These are phyloP conservation scores for Claviceps monticola DNA, from an alignment of 2,329 filamentous ascomycete genomes.

Conservation along the genomic window DNA sequence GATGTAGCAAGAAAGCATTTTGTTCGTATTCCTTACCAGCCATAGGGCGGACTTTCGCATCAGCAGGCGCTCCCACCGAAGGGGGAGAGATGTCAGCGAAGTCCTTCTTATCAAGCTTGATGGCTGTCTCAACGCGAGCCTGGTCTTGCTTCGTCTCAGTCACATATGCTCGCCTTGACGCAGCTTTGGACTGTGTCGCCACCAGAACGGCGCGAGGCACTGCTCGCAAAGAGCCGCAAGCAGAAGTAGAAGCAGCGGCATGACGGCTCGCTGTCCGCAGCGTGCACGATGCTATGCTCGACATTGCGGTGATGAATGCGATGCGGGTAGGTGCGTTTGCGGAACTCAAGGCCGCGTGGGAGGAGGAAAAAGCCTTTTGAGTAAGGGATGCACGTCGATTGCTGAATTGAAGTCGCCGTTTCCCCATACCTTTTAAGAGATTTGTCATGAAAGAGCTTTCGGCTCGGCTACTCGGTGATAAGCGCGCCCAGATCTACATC, in stretches of 20 bases:
- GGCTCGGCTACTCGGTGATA: constrained; percentile 25
- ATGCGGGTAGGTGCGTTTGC: constrained; percentile 10
- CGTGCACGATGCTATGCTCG: constrained; percentile 50
- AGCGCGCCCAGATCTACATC: constrained; percentile 9
- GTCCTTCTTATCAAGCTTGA: constrained; percentile 73
- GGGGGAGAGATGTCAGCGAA: constrained; percentile 45
- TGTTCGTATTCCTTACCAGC: constrained; percentile 29
- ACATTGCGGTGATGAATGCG: constrained; percentile 32
- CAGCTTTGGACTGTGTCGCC: constrained; percentile 9
- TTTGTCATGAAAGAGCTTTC: constrained; percentile 21
- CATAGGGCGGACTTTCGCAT: constrained; percentile 64
- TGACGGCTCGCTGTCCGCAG: constrained; percentile 62
- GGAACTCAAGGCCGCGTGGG: constrained; percentile 6
- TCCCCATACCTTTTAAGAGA: constrained; percentile 12
- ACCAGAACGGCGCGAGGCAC: constrained; percentile 17
- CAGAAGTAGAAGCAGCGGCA: constrained; percentile 24
- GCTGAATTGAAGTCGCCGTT: constrained; percentile 1
- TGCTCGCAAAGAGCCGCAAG: constrained; percentile 14
- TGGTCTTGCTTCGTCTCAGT: constrained; percentile 67
- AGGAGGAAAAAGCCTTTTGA: neutral
- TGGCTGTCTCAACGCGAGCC: constrained; percentile 75
- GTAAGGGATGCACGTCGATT: neutral
- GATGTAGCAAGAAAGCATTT: neutral
- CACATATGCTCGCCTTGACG: constrained; percentile 55
- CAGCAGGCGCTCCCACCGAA: constrained; percentile 16